phyloP scores from a whole-genome alignment of 108 stramenopile species.

The Epithemia pelagica region DNA sequence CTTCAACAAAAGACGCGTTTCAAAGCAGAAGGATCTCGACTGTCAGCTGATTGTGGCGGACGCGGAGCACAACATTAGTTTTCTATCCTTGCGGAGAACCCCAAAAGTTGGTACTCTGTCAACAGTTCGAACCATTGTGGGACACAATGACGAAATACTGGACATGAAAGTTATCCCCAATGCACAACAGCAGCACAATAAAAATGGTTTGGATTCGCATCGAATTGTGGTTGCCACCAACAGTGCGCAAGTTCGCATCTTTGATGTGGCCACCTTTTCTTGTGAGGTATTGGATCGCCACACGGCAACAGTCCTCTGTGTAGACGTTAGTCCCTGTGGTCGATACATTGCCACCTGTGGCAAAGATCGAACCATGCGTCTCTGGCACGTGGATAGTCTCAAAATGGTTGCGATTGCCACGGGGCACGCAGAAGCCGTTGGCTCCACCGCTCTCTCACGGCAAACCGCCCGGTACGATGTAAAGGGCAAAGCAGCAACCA shows the following conservation, averaged over 20 bases:
- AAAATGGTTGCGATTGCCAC: conserved; percentile 58
- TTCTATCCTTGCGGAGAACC: conserved; percentile 37
- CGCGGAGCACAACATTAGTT: conserved; percentile 86
- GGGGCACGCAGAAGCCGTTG: conserved; percentile 88
- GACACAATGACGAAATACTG: conserved; percentile 91
- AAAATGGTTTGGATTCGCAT: conserved; percentile 23
- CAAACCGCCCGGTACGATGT: conserved; percentile 78
- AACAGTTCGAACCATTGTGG: conserved; percentile 75
- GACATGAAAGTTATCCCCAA: conserved; percentile 79
- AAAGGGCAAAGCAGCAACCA: conserved; percentile 65
- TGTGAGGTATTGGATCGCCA: conserved; percentile 86
- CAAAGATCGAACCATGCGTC: conserved; percentile 84
- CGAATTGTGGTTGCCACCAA: conserved; percentile 89
- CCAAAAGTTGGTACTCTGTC: conserved; percentile 13
- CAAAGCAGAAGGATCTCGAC: conserved; percentile 3
- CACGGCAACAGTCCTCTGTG: conserved; percentile 87
- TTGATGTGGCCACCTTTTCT: conserved; percentile 66
- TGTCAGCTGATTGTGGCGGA: conserved; percentile 70
- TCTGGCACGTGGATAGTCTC: conserved; percentile 57
- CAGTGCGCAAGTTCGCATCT: conserved; percentile 87
- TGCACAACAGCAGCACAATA: neutral
- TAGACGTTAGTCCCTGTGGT: conserved; percentile 86
- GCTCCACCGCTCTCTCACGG: conserved; percentile 65
- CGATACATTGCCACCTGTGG: conserved; percentile 85
- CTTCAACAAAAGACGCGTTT: neutral